Evolutionary conservation across 257 asterid species (phyloP).

Genomic region (Scutellaria minor): DNA sequence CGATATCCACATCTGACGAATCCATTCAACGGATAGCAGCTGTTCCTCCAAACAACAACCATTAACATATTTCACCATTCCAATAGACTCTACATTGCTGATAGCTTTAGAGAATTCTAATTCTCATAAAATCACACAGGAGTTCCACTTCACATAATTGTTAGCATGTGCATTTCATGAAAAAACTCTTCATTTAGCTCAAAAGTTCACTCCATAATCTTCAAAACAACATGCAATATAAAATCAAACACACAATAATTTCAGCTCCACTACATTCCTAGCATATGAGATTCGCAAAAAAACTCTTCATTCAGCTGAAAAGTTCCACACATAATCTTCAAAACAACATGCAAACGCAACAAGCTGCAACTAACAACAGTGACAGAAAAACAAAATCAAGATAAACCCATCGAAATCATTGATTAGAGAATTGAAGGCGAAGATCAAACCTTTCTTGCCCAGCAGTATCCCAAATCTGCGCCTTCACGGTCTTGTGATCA

Average conservation of each 20-base stretch:
- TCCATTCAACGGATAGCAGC: neutral
- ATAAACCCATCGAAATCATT: neutral
- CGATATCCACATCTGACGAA: neutral
- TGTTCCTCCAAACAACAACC: neutral
- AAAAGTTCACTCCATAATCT: neutral
- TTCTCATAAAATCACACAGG: neutral
- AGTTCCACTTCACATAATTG: neutral
- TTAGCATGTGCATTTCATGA: neutral
- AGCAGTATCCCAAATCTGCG: constrained; percentile 99
- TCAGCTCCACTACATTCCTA: no score
- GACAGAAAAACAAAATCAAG: neutral
- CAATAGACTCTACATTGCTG: neutral
- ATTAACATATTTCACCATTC: neutral
- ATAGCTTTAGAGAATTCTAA: neutral
- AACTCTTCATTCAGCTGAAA: neutral
- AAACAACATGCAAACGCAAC: neutral
- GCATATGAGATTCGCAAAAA: no score
- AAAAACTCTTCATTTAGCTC: neutral
- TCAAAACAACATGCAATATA: neutral
- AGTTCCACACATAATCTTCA: neutral
- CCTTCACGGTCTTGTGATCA: constrained; percentile 82
- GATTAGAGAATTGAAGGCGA: neutral
- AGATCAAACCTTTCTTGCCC: constrained; percentile 76
- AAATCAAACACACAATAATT: no score
- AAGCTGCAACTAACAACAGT: constrained; percentile 9